phyloP scores from a whole-genome alignment of 305 asterid species.

The Solanum hybrid region DNA sequence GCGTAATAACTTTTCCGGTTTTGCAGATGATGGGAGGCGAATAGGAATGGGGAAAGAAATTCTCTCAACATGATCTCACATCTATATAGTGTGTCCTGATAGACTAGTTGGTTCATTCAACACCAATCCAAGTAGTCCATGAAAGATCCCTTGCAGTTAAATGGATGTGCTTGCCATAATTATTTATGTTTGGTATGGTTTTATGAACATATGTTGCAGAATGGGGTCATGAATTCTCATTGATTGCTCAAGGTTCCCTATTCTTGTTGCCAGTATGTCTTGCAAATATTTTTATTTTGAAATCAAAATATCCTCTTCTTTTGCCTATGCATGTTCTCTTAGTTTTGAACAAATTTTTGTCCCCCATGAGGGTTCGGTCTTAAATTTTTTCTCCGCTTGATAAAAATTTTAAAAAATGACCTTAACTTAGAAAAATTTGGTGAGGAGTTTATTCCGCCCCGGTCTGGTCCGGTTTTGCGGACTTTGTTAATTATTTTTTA shows the following conservation, averaged over 20 bases:
- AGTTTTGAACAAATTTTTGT: not conserved
- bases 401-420: too few relatives aligned
- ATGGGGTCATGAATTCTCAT: not conserved
- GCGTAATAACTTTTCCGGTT: not conserved
- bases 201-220: not conserved
- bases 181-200: not conserved
- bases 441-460: not conserved
- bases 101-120: not conserved
- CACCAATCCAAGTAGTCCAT: not conserved
- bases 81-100: not conserved
- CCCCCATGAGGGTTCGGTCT: not conserved
- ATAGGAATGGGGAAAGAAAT: conserved; percentile 15
- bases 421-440: not conserved
- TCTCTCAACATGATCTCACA: not conserved
- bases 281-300: not conserved
- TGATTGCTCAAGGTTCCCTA: not conserved
- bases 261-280: not conserved
- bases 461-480: not conserved
- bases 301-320: not conserved
- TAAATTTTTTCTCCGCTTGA: not conserved
- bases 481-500: too few relatives aligned
- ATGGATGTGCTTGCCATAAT: not conserved
- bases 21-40: conserved; percentile 77
- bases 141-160: not conserved
- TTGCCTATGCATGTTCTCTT: not conserved